Base-by-base conservation (phyloP, 1,139 yeast genomes). In the Geotrichum aggregatum region DNA sequence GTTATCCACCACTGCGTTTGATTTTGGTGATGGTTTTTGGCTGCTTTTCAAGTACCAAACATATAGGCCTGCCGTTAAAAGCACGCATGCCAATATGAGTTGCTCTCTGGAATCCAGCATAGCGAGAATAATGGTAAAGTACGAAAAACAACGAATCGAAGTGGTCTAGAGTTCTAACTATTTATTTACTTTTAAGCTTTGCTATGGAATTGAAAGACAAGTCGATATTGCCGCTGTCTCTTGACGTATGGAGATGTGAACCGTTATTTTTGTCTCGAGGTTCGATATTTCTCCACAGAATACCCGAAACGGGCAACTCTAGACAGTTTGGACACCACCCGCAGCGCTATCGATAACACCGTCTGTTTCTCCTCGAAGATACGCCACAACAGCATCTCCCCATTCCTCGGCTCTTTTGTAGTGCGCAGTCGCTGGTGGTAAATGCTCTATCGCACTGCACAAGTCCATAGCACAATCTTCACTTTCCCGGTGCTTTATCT, bases 331-430 rank as follows among this genome's bases (percentile, higher is more conserved):
- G n/a, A n/a, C n/a, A n/a, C n/a, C n/a, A n/a, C n/a, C n/a, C n/a
- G n/a, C n/a, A n/a, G n/a, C n/a, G n/a, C 18, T 34, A 34, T n/a
- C 16, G 31, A 14, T 28, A 14, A 36, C n/a, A 14, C 70, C 70
- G 22, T 65, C 49, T 8, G 64, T 54, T 14, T 66, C 65, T 5
- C 61, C 60, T 31, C 58, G 60, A 54, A 82, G 63, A 60, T 71
- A 82, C 36, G 72, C 66, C 54, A 75, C 72, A 1, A 82, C 80
- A 0, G 87, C 84, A 3, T 74, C 76, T 0, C 87, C 88, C 89
- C 91, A 84, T 41, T 73, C 78, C 1, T 72, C 76, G 50, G 78
- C 72, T 53, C 76, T 76, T 65, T 84, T 84, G 67, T 84, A 84
- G 52, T 73, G 76, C 0, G 81, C 84, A 53, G 82, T 66, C 49